A percentile compares a stretch with the other conserved stretches of the same genome.
Evolutionary conservation across 192 early-diverging fungal genomes (phyloP).

Genomic region (Umbelopsis isabellina): DNA sequence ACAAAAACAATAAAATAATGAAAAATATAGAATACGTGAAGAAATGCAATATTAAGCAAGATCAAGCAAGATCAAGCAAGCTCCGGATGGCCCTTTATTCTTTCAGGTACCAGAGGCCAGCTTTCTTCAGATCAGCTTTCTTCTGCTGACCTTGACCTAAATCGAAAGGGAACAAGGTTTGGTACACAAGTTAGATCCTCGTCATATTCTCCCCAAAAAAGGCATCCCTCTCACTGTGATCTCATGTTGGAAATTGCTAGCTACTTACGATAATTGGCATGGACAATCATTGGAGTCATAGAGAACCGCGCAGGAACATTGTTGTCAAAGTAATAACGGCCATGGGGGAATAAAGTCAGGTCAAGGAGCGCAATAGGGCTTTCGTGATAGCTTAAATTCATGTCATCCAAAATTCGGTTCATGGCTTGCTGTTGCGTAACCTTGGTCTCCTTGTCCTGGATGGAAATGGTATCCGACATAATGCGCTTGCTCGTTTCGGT

Average conservation of each 20-base stretch:
- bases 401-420: conserved; percentile 33
- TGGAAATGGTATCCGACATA: conserved; percentile 36
- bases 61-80: too few relatives aligned
- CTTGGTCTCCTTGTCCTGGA: conserved; percentile 31
- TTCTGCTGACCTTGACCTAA: conserved; percentile 32
- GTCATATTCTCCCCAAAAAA: not conserved
- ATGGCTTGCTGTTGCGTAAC: conserved; percentile 44
- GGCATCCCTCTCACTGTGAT: not conserved
- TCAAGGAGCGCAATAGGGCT: conserved; percentile 36
- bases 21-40: conserved; percentile 3
- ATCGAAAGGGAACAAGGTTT: not conserved
- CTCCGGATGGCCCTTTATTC: too few relatives aligned
- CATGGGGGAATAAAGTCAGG: conserved; percentile 40
- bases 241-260: not conserved
- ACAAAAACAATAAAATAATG: not conserved
- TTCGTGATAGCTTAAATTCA: conserved; percentile 28
- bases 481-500: conserved; percentile 34
- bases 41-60: too few relatives aligned
- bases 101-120: conserved; percentile 43
- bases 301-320: conserved; percentile 31
- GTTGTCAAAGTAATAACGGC: conserved; percentile 39
- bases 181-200: not conserved
- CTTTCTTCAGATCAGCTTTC: conserved; percentile 30
- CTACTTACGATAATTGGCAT: conserved; percentile 39
- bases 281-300: conserved; percentile 43